Evolutionary conservation across 2,329 filamentous ascomycete species (phyloP), one percentile per base, ranked within the genome.

Genomic region (Arachnomyces sp.): DNA sequence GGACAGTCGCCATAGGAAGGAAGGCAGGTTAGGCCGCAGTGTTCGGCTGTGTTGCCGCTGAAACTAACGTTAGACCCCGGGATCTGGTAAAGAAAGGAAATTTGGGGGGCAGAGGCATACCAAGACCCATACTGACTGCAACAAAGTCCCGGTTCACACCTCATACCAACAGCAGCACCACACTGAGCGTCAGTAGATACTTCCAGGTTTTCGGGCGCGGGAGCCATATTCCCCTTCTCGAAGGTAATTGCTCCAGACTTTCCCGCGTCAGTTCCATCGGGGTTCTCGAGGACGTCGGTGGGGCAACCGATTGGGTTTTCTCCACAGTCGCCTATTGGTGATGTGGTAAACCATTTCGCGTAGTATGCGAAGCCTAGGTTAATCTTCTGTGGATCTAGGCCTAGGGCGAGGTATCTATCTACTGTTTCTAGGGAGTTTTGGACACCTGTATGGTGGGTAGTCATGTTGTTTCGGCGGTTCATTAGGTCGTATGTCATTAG

Each of bases 401-500:
- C 81, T 16, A 72, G 71, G 2, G 64, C 59, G 12, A 80, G 57
- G 55, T 84, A 85, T 28, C 70, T 68, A 37, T 78, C 65, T 33
- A 85, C 57, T 2, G 74, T 65, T 4, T 69, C 63, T 4, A 71
- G 58, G 1, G 79, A 79, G 7, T 65, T 71, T 11, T 64, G 53
- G 5, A 84, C 66, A n/a, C 77, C 76, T 32, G 72, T 80, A 54
- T 84, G 80, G 57, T 86, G 82, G 28, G 64, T 70, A 2, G 81
- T 83, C 7, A 66, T 55, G 32, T 60, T 76, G 60, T 84, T 76
- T 28, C 82, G 76, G 28, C 81, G 52, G 61, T 84, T 84, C 73
- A 82, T 81, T 34, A 86, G 56, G 53, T 86, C 82, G 56, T 85
- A 85, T 1, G 74, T 71, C 81, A 84, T 84, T 47, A 85, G 64